phyloP scores from a whole-genome alignment of 257 asterid species.

The Salvia hispanica region DNA sequence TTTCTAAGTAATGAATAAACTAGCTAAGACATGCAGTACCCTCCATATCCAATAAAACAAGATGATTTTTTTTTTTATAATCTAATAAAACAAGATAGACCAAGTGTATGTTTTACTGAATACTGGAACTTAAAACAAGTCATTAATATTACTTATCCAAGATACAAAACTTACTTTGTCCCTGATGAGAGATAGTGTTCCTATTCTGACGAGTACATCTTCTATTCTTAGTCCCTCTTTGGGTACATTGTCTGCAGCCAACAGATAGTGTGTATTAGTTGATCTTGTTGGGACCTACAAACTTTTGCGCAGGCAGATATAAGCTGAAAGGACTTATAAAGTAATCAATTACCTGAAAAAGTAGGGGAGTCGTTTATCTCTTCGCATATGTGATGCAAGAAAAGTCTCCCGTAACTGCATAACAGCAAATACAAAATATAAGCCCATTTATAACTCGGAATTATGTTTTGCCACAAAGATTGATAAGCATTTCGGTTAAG shows the following conservation, averaged over 20 bases:
- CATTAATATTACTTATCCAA: not conserved
- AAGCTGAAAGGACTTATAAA: conserved; percentile 19
- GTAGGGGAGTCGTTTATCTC: conserved; percentile 68
- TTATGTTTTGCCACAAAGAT: conserved; percentile 24
- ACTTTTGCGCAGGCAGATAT: conserved; percentile 22
- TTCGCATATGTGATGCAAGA: conserved; percentile 75
- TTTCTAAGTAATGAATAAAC: conserved; percentile 6
- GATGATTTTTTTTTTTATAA: not conserved
- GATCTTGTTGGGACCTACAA: conserved; percentile 32
- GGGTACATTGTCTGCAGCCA: conserved; percentile 91
- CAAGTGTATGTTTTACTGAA: conserved; percentile 11
- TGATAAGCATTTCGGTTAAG: conserved; percentile 3
- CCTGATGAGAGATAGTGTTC: conserved; percentile 61
- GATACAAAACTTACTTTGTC: conserved; percentile 66
- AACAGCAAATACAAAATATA: conserved; percentile 24
- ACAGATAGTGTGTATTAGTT: conserved; percentile 23
- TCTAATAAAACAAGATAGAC: conserved; percentile 21
- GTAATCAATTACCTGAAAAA: conserved; percentile 66
- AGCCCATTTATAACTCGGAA: conserved; percentile 6
- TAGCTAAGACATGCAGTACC: conserved; percentile 25
- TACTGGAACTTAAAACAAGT: conserved; percentile 14
- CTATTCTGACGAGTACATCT: conserved; percentile 71
- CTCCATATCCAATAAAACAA: conserved; percentile 23
- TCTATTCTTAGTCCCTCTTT: conserved; percentile 89
- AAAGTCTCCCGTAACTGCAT: conserved; percentile 76